Evolutionary conservation across 257 asterid species (phyloP).

Genomic region (Salvia rosmarinus): DNA sequence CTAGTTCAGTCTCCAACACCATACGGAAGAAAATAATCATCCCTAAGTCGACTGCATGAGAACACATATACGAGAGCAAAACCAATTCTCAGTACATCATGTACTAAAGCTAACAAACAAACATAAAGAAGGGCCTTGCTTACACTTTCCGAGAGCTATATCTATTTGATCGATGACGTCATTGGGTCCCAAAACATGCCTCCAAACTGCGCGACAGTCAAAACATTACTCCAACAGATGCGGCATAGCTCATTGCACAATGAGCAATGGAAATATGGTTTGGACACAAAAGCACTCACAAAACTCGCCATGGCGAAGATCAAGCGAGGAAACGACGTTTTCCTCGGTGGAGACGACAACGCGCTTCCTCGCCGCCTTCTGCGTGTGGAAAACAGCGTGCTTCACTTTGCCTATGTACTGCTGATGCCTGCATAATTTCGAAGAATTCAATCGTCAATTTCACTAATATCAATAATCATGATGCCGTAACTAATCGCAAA

Average conservation of each 20-base stretch:
- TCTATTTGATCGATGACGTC: slow-evolving; percentile 77
- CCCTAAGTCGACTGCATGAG: slow-evolving; percentile 14
- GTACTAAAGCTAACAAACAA: slow-evolving; percentile 22
- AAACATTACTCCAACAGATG: slow-evolving; percentile 18
- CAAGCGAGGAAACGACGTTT: slow-evolving; percentile 91
- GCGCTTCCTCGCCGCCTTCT: slow-evolving; percentile 91
- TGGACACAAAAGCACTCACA: slow-evolving; percentile 48
- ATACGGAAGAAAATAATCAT: not conserved
- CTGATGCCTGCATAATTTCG: slow-evolving; percentile 69
- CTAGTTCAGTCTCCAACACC: slow-evolving; percentile 9
- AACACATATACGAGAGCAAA: slow-evolving; percentile 13
- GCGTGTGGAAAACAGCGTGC: slow-evolving; percentile 95
- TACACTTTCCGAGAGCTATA: slow-evolving; percentile 92
- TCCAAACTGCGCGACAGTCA: slow-evolving; percentile 78
- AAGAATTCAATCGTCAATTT: slow-evolving; percentile 37
- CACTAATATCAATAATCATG: not conserved
- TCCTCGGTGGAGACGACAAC: slow-evolving; percentile 92
- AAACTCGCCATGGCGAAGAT: slow-evolving; percentile 96
- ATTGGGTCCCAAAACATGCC: slow-evolving; percentile 86
- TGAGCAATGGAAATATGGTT: not conserved
- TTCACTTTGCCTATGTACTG: slow-evolving; percentile 96
- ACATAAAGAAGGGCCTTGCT: slow-evolving; percentile 8
- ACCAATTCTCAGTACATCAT: slow-evolving; percentile 1
- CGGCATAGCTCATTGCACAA: not conserved
- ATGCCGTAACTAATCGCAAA: slow-evolving; percentile 6